These are phyloP conservation scores for Chrysosporium keratinophilum DNA, from an alignment of 2,329 filamentous ascomycete genomes.

Conservation along the genomic window DNA sequence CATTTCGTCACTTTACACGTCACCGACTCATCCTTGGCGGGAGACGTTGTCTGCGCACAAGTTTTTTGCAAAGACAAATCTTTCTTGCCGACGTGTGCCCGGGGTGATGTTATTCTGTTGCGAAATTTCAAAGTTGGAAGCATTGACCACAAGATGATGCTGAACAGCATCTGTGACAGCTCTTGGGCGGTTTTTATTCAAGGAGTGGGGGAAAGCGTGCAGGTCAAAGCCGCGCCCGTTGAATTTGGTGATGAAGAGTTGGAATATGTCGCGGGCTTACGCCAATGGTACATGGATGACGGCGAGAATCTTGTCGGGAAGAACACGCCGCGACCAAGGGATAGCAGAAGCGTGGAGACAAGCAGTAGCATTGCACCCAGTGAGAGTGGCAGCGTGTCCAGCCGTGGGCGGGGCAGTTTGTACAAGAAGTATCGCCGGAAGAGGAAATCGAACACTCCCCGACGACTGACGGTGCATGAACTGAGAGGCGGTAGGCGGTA, in stretches of 20 bases:
- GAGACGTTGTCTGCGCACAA: slow-evolving; percentile 31
- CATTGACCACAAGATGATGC: slow-evolving; percentile 30
- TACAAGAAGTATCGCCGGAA: slow-evolving; percentile 14
- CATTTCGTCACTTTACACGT: slow-evolving; percentile 34
- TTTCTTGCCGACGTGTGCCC: slow-evolving; percentile 29
- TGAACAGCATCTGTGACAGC: slow-evolving; percentile 35
- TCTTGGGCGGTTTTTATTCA: slow-evolving; percentile 39
- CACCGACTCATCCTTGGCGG: slow-evolving; percentile 37
- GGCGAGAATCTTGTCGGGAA: slow-evolving; percentile 30
- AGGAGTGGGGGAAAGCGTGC: slow-evolving; percentile 21
- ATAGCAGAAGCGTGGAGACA: slow-evolving; percentile 21
- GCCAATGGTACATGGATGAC: slow-evolving; percentile 33
- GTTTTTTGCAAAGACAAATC: slow-evolving; percentile 34
- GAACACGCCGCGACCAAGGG: slow-evolving; percentile 17
- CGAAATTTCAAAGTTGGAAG: slow-evolving; percentile 39
- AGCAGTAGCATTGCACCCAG: slow-evolving; percentile 26
- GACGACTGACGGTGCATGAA: slow-evolving; percentile 35
- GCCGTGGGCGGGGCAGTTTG: slow-evolving; percentile 4
- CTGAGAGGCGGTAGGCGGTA: slow-evolving; percentile 35
- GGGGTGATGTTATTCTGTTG: slow-evolving; percentile 37
- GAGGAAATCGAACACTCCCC: slow-evolving; percentile 20
- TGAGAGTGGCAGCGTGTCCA: slow-evolving; percentile 16
- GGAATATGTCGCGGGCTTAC: slow-evolving; percentile 27
- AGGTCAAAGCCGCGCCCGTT: slow-evolving; percentile 31
- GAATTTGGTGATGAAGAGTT: slow-evolving; percentile 33